Conservation (phyloP, 371 early-diverging fungal species). For the Umbelopsis sp. region DNA sequence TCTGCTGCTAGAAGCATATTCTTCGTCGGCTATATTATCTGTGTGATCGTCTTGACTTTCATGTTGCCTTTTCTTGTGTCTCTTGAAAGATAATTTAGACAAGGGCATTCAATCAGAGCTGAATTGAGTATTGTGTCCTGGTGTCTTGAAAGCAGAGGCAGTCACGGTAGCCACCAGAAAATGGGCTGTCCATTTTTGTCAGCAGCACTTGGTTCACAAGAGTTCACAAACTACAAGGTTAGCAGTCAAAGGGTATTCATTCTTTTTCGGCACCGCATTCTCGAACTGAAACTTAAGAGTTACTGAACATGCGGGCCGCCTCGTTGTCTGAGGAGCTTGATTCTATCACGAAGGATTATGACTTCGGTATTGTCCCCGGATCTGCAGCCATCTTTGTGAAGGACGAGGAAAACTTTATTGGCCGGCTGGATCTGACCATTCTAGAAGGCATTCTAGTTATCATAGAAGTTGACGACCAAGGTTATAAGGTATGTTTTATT, state of each 20-base stretch:
- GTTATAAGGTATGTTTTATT: constrained; percentile 37
- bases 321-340: constrained; percentile 31
- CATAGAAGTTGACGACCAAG: constrained; percentile 38
- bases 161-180: not conserved
- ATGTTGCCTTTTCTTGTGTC: not conserved
- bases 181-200: not conserved
- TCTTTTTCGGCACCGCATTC: not conserved
- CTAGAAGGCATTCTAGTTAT: constrained; percentile 47
- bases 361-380: constrained; percentile 54
- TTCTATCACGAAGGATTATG: constrained; percentile 35
- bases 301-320: constrained; percentile 24
- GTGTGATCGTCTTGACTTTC: not conserved
- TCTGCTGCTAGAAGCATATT: not conserved
- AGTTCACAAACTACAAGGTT: not conserved
- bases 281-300: not conserved
- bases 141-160: not conserved
- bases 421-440: constrained; percentile 42
- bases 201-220: not conserved
- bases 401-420: constrained; percentile 36
- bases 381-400: constrained; percentile 48
- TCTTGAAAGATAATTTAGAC: constrained; percentile 1
- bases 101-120: not conserved
- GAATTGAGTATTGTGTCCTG: not conserved
- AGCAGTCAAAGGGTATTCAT: not conserved
- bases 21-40: not conserved